Conservation (phyloP, 202 grass and related monocot genomes). For the Setaria viridis region DNA sequence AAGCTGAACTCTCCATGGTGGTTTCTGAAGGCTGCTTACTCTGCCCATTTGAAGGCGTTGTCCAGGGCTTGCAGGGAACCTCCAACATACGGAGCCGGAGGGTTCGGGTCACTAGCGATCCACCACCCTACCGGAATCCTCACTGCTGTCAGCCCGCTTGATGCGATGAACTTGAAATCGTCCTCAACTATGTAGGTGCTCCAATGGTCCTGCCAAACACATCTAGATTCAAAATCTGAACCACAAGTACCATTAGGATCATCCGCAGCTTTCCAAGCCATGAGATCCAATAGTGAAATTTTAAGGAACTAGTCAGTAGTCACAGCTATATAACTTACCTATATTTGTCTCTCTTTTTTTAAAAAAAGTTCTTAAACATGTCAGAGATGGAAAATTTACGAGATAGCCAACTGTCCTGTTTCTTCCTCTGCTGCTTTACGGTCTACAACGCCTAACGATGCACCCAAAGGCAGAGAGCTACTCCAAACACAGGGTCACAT, state of each 20-base stretch:
- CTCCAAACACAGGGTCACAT: not conserved
- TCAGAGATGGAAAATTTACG: too few species aligned
- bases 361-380: too few species aligned
- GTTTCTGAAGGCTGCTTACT: slow-evolving; percentile 47
- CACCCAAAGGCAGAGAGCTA: not conserved
- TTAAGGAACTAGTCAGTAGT: not conserved
- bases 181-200: slow-evolving; percentile 77
- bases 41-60: slow-evolving; percentile 88
- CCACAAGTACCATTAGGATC: not conserved
- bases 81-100: slow-evolving; percentile 74
- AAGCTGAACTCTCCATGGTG: not conserved
- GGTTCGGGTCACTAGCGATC: slow-evolving; percentile 74
- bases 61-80: slow-evolving; percentile 75
- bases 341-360: too few species aligned
- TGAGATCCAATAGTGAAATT: not conserved
- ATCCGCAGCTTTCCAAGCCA: not conserved
- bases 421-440: too few species aligned
- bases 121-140: slow-evolving; percentile 94
- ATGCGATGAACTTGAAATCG: slow-evolving; percentile 71
- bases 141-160: slow-evolving; percentile 64
- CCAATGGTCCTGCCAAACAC: slow-evolving; percentile 65
- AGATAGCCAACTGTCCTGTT: too few species aligned
- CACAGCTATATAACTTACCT: too few species aligned
- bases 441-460: not conserved
- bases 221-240: not conserved